A percentile compares a stretch with the other conserved stretches of the same genome.
phyloP scores from a whole-genome alignment of 2,329 filamentous ascomycete species.

The Alternaria infectoria region DNA sequence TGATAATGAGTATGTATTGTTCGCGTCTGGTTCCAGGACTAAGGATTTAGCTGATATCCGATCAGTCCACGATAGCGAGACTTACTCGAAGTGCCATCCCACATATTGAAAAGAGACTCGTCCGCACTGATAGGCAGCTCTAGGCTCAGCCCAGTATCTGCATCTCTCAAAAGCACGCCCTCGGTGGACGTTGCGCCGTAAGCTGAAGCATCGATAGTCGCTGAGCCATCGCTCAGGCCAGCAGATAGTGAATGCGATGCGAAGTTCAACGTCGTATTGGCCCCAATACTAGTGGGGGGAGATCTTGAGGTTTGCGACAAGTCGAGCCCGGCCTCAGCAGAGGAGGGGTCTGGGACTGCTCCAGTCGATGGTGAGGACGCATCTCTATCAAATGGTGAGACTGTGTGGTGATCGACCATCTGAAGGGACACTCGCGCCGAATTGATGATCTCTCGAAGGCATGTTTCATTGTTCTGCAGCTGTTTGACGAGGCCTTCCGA shows the following conservation, averaged over 20 bases:
- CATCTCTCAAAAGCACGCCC: neutral
- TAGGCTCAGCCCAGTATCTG: conserved; percentile 4
- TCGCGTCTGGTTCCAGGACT: neutral
- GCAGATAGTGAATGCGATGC: neutral
- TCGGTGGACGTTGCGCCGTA: neutral
- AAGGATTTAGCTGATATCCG: neutral
- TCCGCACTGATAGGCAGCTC: neutral
- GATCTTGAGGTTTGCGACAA: neutral
- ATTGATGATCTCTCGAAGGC: conserved; percentile 8
- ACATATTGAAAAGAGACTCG: conserved; percentile 7
- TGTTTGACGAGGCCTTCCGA: conserved; percentile 8
- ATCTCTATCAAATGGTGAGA: neutral
- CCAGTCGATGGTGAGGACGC: neutral
- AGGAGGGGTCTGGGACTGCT: neutral
- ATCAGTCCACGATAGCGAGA: neutral
- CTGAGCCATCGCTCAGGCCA: neutral
- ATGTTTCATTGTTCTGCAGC: conserved; percentile 2
- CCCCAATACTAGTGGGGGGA: neutral
- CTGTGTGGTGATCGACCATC: neutral
- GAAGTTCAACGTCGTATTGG: neutral
- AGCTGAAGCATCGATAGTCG: neutral
- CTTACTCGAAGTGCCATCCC: conserved; percentile 1
- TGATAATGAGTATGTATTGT: neutral
- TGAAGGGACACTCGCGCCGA: conserved; percentile 9
- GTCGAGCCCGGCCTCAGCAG: neutral